Evolutionary conservation across 2,329 filamentous ascomycete species (phyloP).

Genomic region (Penicillium sclerotigenum): DNA sequence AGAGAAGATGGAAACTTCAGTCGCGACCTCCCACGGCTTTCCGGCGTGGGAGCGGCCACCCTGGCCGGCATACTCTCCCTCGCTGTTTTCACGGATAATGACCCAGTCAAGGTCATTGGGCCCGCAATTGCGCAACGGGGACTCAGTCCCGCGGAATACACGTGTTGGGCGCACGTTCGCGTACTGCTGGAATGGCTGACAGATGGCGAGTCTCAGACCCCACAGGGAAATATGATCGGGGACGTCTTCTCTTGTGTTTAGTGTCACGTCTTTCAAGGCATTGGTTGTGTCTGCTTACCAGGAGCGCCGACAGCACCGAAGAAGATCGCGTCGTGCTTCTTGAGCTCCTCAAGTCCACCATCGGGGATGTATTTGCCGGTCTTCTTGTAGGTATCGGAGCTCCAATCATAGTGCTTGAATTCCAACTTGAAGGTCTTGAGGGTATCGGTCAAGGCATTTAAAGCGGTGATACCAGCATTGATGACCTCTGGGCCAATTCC

Average conservation of each 20-base stretch:
- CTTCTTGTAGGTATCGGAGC: conserved; percentile 63
- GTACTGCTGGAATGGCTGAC: conserved; percentile 66
- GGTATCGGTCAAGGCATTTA: conserved; percentile 46
- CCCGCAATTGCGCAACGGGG: conserved; percentile 54
- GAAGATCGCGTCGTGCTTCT: conserved; percentile 62
- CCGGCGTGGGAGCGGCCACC: conserved; percentile 60
- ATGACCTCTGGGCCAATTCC: conserved; percentile 69
- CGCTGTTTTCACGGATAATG: conserved; percentile 64
- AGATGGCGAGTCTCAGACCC: conserved; percentile 64
- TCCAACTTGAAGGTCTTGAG: conserved; percentile 58
- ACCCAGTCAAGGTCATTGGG: conserved; percentile 64
- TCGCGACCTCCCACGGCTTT: conserved; percentile 58
- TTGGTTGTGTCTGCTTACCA: conserved; percentile 28
- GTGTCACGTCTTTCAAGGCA: not conserved
- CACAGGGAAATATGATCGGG: conserved; percentile 67
- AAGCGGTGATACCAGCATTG: conserved; percentile 59
- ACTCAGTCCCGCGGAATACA: conserved; percentile 59
- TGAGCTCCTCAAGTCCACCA: conserved; percentile 56
- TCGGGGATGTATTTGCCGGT: conserved; percentile 64
- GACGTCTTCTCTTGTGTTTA: conserved; percentile 44
- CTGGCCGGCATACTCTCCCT: conserved; percentile 65
- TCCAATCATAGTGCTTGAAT: conserved; percentile 65
- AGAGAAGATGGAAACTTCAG: conserved; percentile 63
- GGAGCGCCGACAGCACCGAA: conserved; percentile 67
- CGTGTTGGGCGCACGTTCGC: conserved; percentile 65